phyloP scores from a whole-genome alignment of 129 eudicot genomes.

The Scalesia atractyloides region DNA sequence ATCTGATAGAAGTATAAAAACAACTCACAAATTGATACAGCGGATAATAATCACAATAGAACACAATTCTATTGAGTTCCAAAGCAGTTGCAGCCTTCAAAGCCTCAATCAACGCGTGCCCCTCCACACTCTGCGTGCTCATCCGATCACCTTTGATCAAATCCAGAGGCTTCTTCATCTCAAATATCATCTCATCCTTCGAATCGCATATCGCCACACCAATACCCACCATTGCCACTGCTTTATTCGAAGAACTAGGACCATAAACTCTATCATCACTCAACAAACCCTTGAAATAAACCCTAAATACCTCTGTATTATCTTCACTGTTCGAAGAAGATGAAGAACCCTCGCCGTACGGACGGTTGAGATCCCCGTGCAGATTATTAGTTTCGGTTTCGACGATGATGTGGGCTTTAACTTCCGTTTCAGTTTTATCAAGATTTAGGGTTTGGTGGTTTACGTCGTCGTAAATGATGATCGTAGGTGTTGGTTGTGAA shows the following conservation, averaged over 20 bases:
- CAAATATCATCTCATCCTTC: constrained; percentile 48
- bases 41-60: constrained; percentile 53
- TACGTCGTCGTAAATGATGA: too few species aligned
- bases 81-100: constrained; percentile 51
- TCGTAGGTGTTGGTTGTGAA: too few species aligned
- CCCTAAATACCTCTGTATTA: constrained; percentile 51
- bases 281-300: constrained; percentile 68
- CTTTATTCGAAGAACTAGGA: background rate
- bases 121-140: constrained; percentile 39
- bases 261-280: constrained; percentile 25
- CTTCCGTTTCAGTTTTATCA: too few species aligned
- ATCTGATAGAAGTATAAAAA: constrained; percentile 1
- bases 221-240: constrained; percentile 42
- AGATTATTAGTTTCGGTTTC: too few species aligned
- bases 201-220: constrained; percentile 75
- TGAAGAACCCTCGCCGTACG: constrained; percentile 52
- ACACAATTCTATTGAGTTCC: constrained; percentile 47
- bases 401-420: too few species aligned
- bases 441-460: too few species aligned
- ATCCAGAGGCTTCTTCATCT: constrained; percentile 55
- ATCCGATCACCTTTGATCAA: constrained; percentile 16
- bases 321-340: constrained; percentile 23
- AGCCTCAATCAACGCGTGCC: constrained; percentile 60
- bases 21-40: constrained; percentile 28
- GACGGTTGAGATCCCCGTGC: constrained; percentile 2